Evolutionary conservation across 352 stramenopile species (phyloP).

Genomic region (Globisporangium splendens): DNA sequence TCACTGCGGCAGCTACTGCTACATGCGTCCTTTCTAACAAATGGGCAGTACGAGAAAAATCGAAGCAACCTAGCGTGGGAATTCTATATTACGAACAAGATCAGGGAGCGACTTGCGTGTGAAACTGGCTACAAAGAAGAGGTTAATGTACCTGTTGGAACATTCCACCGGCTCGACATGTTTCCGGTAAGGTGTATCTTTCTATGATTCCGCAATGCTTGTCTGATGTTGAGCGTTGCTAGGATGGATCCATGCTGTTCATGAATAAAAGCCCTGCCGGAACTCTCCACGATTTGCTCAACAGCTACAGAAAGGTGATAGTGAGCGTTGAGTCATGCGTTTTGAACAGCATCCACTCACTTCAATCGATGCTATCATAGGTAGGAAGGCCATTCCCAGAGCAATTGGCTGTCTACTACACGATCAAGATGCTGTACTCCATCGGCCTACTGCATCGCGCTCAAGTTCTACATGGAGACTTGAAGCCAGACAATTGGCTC

Average conservation of each 20-base stretch:
- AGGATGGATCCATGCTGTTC: constrained; percentile 77
- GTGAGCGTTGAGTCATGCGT: not conserved
- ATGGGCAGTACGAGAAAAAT: constrained; percentile 60
- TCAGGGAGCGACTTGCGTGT: constrained; percentile 30
- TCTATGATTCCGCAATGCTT: not conserved
- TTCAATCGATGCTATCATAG: constrained; percentile 21
- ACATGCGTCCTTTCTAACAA: not conserved
- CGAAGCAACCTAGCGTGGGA: constrained; percentile 77
- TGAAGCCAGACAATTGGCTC: constrained; percentile 89
- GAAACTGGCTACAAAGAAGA: constrained; percentile 17
- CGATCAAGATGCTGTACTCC: constrained; percentile 75
- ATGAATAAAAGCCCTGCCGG: constrained; percentile 69
- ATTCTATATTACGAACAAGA: constrained; percentile 64
- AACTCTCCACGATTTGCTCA: constrained; percentile 78
- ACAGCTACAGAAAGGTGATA: constrained; percentile 70
- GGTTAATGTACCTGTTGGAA: constrained; percentile 34
- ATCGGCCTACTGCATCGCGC: constrained; percentile 62
- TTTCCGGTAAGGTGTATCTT: constrained; percentile 38
- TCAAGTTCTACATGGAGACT: constrained; percentile 74
- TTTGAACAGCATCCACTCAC: not conserved
- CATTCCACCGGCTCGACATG: constrained; percentile 50
- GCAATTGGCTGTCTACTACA: constrained; percentile 66
- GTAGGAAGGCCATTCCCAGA: constrained; percentile 58
- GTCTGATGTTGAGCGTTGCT: not conserved
- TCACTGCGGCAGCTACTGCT: constrained; percentile 1